Evolutionary conservation across 352 stramenopile species (phyloP), one percentile per base, ranked within the genome.

Genomic region (Peronospora destructor): DNA sequence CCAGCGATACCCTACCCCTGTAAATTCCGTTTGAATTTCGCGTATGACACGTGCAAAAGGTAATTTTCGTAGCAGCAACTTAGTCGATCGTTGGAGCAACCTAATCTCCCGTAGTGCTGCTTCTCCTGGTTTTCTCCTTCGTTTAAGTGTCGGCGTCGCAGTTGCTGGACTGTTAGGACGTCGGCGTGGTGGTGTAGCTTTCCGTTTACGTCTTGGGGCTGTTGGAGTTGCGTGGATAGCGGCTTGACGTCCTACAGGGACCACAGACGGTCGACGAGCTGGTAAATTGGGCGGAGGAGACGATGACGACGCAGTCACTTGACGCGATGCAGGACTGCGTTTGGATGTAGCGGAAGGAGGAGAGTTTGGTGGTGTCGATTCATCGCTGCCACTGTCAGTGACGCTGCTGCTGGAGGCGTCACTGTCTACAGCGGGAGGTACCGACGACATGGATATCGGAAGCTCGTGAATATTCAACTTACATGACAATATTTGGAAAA

Each of bases 11-110:
- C 72, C 63, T 36, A 78, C 63, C 14, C 68, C 69, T 35, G 78
- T 85, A 44, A 93, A 94, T 45, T 88, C 71, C 49, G 83, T 78
- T 71, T 97, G 87, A 59, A 97, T 91, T 65, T 97, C 91, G 11
- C 90, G 76, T 36, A 98, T 94, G 11, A 99, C 72, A 14, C 96
- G 76, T 12, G 95, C 94, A 65, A 99, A 99, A 23, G 96, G 96
- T 32, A 99, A 71, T 63, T 97, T 96, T 14, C 96, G 87, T 43
- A 99, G 59, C 38, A 99, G 68, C 44, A 99, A 73, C 49, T 98
- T 92, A 0, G 96, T 98, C 41, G 76, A 95, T 19, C 76, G 81
- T 75, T 99, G 96, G 64, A 97, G 95, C 41, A 87, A 68, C 9
- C 96, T 79, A 61, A 99, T 99, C 79, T 99, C 95, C 44, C 86